Base-by-base conservation (phyloP, 129 eudicot genomes). In the Flaveria ramosissima region DNA sequence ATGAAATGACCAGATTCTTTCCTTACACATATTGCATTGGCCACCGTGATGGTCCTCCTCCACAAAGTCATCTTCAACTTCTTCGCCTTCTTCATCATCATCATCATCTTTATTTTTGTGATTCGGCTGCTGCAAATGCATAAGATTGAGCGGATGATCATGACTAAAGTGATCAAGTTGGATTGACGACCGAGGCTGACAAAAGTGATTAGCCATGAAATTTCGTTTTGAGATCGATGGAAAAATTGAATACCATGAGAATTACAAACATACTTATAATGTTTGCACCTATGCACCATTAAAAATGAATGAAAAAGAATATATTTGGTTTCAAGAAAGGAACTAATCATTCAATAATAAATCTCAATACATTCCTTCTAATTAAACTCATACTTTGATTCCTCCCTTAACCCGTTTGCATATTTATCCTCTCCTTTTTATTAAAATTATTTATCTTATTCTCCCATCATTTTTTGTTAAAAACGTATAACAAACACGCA, bases 1-100 rank as follows among this genome's bases (percentile, higher is more conserved):
- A 46, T 69, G 74, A 23, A 46, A 46, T 43, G 59, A 23, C 8
- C 9, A 46, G 2, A 69, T 69, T 0, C 46, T 21, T 69, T 69
- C 42, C 11, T 46, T 6, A 69, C 74, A 69, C 56, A 69, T 14
- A 20, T 23, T 69, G 74, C 74, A 69, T 46, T 69, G 47, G 23
- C 48, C 48, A 36, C 14, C 47, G n/a, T 65, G 57, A 46, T 23
- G 32, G n/a, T 69, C 74, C 46, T 69, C 74, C 57, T 69, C 74
- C 39, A 43, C 32, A 72, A 72, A 72, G 0, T 72, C 30, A 32
- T 52, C 65, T 9, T 23, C 51, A 52, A n/a, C 51, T 52, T 52
- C 51, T 72, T 52, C 65, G 1, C 30, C 61, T n/a, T 71, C 30
- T 2, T 27, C 75, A 0, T 47, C 75, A 50, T 71, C 62, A 0